Percentiles rank a stretch among this genome's conserved stretches.
These are phyloP conservation scores for Coccomyxa subellipsoidea DNA, from an alignment of 163 green algal species.

Conservation along the genomic window DNA sequence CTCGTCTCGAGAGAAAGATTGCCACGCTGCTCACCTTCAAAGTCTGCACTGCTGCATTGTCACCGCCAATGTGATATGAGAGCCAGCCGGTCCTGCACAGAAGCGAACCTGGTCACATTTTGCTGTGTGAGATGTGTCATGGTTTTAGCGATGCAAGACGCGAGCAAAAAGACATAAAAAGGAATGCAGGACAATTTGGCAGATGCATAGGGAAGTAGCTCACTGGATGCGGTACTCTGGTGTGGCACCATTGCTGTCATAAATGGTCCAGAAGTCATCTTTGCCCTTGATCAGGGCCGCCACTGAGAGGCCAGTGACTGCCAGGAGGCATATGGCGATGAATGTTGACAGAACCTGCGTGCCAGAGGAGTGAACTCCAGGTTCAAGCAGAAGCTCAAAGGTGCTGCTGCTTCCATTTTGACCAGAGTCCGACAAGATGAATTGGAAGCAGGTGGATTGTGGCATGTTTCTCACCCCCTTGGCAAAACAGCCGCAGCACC, in stretches of 20 bases:
- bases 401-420: background rate
- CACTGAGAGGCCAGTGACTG: background rate
- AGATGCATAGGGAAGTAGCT: background rate
- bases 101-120: background rate
- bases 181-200: background rate
- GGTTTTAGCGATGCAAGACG: background rate
- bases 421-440: background rate
- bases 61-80: background rate
- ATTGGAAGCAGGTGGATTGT: background rate
- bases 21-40: background rate
- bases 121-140: background rate
- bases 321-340: background rate
- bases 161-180: background rate
- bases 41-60: background rate
- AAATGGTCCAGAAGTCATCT: background rate
- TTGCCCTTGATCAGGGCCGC: background rate
- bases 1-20: background rate
- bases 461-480: background rate
- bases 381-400: background rate
- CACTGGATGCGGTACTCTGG: background rate
- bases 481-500: slow-evolving; percentile 4
- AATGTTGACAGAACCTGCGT: background rate
- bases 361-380: background rate
- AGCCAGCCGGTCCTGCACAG: background rate
- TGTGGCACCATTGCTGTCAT: background rate